Evolutionary conservation across 1,284 basidiomycete species (phyloP).

Genomic region (Pascua guehoae): DNA sequence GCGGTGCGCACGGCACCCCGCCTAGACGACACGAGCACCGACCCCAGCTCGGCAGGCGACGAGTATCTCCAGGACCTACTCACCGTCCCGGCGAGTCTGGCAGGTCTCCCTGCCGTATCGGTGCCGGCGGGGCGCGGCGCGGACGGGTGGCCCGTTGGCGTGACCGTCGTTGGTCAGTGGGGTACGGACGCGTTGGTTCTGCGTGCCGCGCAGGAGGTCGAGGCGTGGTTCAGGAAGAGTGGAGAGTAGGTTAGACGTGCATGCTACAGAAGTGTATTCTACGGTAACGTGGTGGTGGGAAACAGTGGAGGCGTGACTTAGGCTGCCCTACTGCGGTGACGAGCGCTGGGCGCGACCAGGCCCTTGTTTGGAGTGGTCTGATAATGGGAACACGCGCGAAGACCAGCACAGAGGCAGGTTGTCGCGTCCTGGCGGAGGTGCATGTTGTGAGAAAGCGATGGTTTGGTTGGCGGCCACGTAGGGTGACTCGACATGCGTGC

Average conservation of each 20-base stretch:
- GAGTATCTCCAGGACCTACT: constrained; percentile 86
- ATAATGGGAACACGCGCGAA: too few relatives aligned
- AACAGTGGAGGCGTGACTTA: too few relatives aligned
- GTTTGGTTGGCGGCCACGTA: too few relatives aligned
- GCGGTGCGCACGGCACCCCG: constrained; percentile 72
- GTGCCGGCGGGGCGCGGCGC: constrained; percentile 60
- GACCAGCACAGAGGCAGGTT: too few relatives aligned
- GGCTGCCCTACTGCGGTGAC: too few relatives aligned
- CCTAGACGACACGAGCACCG: constrained; percentile 1
- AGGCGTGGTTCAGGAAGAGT: constrained; percentile 23
- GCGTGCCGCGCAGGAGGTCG: constrained; percentile 51
- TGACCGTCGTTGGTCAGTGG: constrained; percentile 86
- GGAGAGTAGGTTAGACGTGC: not conserved
- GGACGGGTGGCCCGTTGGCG: constrained; percentile 79
- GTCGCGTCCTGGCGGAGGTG: too few relatives aligned
- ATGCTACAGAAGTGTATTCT: constrained; percentile 1
- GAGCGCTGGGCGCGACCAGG: too few relatives aligned
- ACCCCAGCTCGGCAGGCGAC: constrained; percentile 45
- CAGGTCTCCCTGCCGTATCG: constrained; percentile 77
- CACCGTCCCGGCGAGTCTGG: constrained; percentile 86
- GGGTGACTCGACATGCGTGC: too few relatives aligned
- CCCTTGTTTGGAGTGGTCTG: too few relatives aligned
- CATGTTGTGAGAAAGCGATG: too few relatives aligned
- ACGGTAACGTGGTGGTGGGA: too few relatives aligned
- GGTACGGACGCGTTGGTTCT: constrained; percentile 70